These are phyloP conservation scores for Chaetomiaceae sp. DNA, from an alignment of 2,329 filamentous ascomycete species.

Conservation along the genomic window DNA sequence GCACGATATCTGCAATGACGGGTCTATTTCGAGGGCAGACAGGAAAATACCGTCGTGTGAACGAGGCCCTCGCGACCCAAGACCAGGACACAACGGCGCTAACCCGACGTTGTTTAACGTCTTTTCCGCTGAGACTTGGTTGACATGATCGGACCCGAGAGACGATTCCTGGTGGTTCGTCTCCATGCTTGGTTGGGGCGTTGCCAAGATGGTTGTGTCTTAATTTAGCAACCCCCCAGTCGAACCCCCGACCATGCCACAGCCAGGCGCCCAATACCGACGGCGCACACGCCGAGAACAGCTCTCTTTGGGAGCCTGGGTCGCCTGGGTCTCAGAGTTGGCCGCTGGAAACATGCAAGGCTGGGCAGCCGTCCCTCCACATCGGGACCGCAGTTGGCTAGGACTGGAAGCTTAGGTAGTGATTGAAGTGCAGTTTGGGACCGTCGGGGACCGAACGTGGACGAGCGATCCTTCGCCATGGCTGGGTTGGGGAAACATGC, in stretches of 20 bases:
- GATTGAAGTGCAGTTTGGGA: background rate
- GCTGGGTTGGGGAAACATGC: slow-evolving; percentile 4
- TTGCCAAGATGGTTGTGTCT: slow-evolving; percentile 10
- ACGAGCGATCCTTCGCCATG: slow-evolving; percentile 9
- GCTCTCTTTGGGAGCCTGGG: background rate
- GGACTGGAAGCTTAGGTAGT: background rate
- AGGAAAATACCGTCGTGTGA: background rate
- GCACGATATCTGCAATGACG: slow-evolving; percentile 20
- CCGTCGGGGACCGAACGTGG: background rate
- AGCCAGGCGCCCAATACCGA: background rate
- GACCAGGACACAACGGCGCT: too few species aligned
- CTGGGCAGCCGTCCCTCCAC: slow-evolving; percentile 7
- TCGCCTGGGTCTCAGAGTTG: background rate
- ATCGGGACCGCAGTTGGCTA: background rate
- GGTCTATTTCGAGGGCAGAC: slow-evolving; percentile 19
- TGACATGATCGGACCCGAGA: background rate
- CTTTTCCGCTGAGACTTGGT: too few species aligned
- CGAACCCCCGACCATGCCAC: background rate
- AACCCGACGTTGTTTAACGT: background rate
- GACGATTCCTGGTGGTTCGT: too few species aligned
- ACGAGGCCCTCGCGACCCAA: too few species aligned
- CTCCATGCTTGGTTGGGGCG: slow-evolving; percentile 7
- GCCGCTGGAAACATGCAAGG: slow-evolving; percentile 13
- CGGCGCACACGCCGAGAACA: background rate
- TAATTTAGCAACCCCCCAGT: slow-evolving; percentile 13